Conservation (phyloP, 306 rosid species). For the Chamaecrista fasciculata region DNA sequence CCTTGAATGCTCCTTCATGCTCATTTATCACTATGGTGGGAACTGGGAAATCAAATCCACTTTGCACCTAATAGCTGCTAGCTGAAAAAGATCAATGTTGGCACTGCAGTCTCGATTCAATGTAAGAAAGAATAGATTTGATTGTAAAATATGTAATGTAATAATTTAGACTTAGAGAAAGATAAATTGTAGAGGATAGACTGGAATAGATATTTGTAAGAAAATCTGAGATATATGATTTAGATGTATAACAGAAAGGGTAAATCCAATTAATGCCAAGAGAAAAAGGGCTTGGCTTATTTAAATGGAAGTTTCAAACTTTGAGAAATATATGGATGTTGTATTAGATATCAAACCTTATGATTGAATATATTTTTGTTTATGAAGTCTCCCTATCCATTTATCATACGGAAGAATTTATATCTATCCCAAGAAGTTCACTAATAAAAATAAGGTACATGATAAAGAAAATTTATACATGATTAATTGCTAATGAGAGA, state of each 20-base stretch:
- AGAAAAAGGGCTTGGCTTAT: neutral
- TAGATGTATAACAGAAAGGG: constrained; percentile 26
- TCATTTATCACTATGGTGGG: neutral
- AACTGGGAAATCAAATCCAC: neutral
- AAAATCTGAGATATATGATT: constrained; percentile 24
- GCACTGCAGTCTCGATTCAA: neutral
- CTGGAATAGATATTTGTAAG: constrained; percentile 26
- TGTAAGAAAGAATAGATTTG: constrained; percentile 26
- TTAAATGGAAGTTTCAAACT: constrained; percentile 22
- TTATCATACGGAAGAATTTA: no score
- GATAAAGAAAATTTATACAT: no score
- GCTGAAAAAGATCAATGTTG: constrained; percentile 27
- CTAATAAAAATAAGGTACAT: no score
- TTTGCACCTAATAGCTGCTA: neutral
- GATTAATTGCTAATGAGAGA: no score
- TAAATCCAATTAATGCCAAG: constrained; percentile 10
- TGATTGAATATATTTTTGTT: constrained; percentile 14
- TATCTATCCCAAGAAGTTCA: no score
- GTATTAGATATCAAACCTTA: constrained; percentile 36
- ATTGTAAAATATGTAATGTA: constrained; percentile 45
- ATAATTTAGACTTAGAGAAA: constrained; percentile 22
- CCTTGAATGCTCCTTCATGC: constrained; percentile 22
- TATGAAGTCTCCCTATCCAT: neutral
- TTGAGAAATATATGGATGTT: constrained; percentile 23
- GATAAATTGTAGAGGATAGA: constrained; percentile 25